These are phyloP conservation scores for Quercus ilex DNA, from an alignment of 306 rosid species.

Conservation along the genomic window DNA sequence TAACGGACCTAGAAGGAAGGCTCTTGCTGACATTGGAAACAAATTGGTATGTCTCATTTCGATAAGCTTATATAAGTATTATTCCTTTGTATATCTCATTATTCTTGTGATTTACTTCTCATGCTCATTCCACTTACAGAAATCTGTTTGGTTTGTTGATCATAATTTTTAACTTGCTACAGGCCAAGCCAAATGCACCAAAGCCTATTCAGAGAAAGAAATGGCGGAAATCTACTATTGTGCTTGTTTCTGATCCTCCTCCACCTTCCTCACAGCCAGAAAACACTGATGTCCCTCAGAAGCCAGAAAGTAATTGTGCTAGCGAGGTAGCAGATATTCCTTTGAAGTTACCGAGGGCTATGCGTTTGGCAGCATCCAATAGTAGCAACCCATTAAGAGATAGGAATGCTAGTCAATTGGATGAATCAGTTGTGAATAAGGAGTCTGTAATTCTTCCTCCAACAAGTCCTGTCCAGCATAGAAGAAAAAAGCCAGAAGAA, in stretches of 20 bases:
- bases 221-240: constrained; percentile 58
- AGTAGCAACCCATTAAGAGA: constrained; percentile 52
- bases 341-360: constrained; percentile 55
- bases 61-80: not conserved
- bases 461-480: constrained; percentile 42
- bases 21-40: constrained; percentile 88
- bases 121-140: not conserved
- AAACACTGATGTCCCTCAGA: constrained; percentile 32
- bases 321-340: constrained; percentile 43
- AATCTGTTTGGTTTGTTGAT: not conserved
- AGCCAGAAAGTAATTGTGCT: constrained; percentile 30
- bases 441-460: constrained; percentile 40
- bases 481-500: constrained; percentile 46
- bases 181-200: constrained; percentile 62
- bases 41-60: constrained; percentile 42
- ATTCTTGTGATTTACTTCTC: not conserved
- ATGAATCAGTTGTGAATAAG: constrained; percentile 44
- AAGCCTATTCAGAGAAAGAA: constrained; percentile 74
- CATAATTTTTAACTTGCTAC: not conserved
- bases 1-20: constrained; percentile 43
- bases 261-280: constrained; percentile 45
- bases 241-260: constrained; percentile 51
- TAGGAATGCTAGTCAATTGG: constrained; percentile 54
- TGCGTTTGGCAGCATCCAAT: constrained; percentile 45
- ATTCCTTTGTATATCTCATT: not conserved